Conservation (phyloP, 768 basidiomycete genomes). For the Pisolithus albus region DNA sequence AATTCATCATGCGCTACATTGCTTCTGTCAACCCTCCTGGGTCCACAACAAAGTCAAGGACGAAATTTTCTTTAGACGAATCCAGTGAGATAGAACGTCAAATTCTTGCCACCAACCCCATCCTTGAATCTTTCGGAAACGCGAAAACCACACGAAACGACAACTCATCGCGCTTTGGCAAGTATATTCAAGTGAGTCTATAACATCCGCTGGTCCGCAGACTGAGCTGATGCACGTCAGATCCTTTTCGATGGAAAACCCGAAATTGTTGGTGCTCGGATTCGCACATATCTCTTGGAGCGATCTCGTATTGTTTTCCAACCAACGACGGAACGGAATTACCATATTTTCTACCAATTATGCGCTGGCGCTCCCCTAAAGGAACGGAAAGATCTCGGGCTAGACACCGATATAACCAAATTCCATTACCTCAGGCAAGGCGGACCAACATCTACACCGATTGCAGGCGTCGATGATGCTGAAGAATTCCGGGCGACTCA, state of each 20-base stretch:
- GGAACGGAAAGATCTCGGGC: conserved; percentile 90
- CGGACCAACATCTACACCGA: conserved; percentile 79
- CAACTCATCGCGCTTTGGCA: conserved; percentile 98
- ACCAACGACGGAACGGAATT: conserved; percentile 94
- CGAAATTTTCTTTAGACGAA: conserved; percentile 72
- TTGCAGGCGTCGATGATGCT: conserved; percentile 88
- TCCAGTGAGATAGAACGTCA: conserved; percentile 95
- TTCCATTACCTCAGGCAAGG: conserved; percentile 94
- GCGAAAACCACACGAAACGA: conserved; percentile 99
- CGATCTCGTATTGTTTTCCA: conserved; percentile 97
- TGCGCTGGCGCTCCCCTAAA: conserved; percentile 93
- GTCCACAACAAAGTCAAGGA: conserved; percentile 51
- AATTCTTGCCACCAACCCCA: conserved; percentile 98
- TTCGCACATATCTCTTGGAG: conserved; percentile 95
- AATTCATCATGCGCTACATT: conserved; percentile 98
- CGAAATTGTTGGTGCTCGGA: conserved; percentile 97
- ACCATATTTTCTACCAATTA: conserved; percentile 99
- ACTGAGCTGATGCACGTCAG: conserved; percentile 35
- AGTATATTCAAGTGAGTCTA: conserved; percentile 82
- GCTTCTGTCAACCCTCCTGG: conserved; percentile 91
- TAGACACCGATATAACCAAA: conserved; percentile 78
- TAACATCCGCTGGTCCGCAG: conserved; percentile 3
- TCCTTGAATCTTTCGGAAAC: conserved; percentile 97
- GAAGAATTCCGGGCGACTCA: conserved; percentile 94
- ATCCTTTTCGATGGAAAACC: conserved; percentile 94